Conservation (phyloP, 768 basidiomycete species). For the Strobilomyces dryophilus region DNA sequence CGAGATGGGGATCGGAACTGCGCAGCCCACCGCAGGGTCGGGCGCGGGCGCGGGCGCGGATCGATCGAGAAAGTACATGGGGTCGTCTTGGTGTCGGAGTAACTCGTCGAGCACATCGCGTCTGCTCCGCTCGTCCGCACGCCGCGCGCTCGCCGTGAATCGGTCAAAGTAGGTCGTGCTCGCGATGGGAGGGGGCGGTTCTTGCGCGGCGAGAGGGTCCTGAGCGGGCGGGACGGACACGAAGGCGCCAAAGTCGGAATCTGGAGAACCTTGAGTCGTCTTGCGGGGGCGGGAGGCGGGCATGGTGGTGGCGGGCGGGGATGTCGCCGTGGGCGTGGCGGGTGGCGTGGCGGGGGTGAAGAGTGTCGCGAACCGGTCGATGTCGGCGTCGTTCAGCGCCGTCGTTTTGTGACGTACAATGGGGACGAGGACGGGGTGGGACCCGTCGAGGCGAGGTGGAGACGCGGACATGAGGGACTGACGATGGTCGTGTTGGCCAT, state of each 20-base stretch:
- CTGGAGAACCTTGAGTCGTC: conserved; percentile 26
- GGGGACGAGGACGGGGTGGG: no score
- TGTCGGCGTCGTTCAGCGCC: conserved; percentile 22
- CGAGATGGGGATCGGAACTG: conserved; percentile 26
- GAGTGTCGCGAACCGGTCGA: conserved; percentile 40
- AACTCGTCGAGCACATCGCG: conserved; percentile 60
- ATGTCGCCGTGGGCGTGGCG: conserved; percentile 14
- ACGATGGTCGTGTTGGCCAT: no score
- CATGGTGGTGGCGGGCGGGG: neutral
- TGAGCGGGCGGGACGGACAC: conserved; percentile 52
- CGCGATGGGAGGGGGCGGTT: conserved; percentile 7
- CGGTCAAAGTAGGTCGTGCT: conserved; percentile 53
- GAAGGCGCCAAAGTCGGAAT: conserved; percentile 60
- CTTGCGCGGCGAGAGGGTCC: conserved; percentile 36
- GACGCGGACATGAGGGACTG: no score
- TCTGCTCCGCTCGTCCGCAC: conserved; percentile 48
- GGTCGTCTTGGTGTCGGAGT: conserved; percentile 64
- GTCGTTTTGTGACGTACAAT: neutral
- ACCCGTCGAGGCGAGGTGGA: no score
- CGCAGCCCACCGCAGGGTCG: conserved; percentile 1
- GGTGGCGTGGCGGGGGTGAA: conserved; percentile 39
- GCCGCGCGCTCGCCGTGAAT: conserved; percentile 55
- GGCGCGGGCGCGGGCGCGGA: neutral
- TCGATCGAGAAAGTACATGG: conserved; percentile 50
- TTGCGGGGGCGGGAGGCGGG: conserved; percentile 4